Evolutionary conservation across 2,329 filamentous ascomycete species (phyloP), one percentile per base, ranked within the genome.

Genomic region (Colletotrichum liriopes): DNA sequence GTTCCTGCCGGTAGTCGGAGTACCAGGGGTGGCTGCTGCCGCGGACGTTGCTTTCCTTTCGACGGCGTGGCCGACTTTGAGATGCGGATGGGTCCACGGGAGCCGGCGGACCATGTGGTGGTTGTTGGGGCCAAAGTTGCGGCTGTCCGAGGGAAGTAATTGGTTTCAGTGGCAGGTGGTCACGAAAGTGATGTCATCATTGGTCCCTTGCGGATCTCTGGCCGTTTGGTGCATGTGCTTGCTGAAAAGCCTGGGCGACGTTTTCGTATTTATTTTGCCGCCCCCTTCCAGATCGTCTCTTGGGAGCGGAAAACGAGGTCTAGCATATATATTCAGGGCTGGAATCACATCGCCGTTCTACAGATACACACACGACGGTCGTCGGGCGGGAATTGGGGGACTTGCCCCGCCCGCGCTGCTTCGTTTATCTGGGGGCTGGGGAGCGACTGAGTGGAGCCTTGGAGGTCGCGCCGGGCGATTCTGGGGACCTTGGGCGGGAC

Each of bases 61-160:
- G 20, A 39, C 51, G 29, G 43, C 37, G 70, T 63, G 61, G 52
- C 43, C 49, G 49, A 67, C 61, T 73, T 66, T 66, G 6, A 73
- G 62, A 26, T 74, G 52, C 14, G 71, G 63, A 70, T 71, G 71
- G 26, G 64, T 66, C 65, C 63, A 73, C 62, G 73, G 66, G 16
- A 74, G 66, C 20, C 58, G 72, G 52, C 73, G 73, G 55, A 65
- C 73, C 63, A 74, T 67, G 62, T 29, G 62, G 32, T 55, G 20
- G 20, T 29, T 7, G 20, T 23, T 16, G 49, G 49, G 26, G 26
- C 9, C 7, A 7, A 8, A 20, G 16, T 20, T 26, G 23, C 18
- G 20, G 29, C 29, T 32, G 23, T 49, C 37, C 43, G 32, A 20
- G 29, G 41, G 26, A 2, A 12, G 20, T 39, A 11, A 59, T 54